These are phyloP conservation scores for Capsella bursapastoris DNA, from an alignment of 345 rosid genomes.

Conservation along the genomic window DNA sequence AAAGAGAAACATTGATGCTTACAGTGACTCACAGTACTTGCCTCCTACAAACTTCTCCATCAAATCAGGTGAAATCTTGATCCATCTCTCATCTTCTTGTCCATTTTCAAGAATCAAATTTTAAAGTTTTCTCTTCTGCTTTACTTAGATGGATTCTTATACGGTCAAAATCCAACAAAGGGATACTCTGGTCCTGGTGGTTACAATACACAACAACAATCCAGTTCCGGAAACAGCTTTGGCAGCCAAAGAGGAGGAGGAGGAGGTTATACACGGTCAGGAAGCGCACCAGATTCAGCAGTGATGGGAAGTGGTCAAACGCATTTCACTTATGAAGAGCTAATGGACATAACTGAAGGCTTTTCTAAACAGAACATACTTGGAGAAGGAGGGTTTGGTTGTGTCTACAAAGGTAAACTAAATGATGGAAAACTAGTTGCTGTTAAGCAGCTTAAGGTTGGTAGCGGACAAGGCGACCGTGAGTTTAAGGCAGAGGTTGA, in stretches of 20 bases:
- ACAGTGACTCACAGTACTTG: constrained; percentile 46
- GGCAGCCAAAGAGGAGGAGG: constrained; percentile 56
- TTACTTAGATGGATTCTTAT: constrained; percentile 60
- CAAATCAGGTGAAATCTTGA: constrained; percentile 54
- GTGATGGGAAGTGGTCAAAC: constrained; percentile 57
- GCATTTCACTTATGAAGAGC: constrained; percentile 68
- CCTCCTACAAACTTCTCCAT: constrained; percentile 56
- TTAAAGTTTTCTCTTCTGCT: not conserved
- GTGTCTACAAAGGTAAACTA: constrained; percentile 71
- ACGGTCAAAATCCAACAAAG: constrained; percentile 47
- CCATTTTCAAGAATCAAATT: not conserved
- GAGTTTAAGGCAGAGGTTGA: constrained; percentile 97
- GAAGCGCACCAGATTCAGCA: constrained; percentile 57
- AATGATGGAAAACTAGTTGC: constrained; percentile 70
- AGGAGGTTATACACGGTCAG: constrained; percentile 30
- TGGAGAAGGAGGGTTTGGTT: constrained; percentile 98
- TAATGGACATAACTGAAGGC: constrained; percentile 85
- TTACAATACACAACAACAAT: constrained; percentile 50
- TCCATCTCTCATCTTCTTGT: not conserved
- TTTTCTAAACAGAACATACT: constrained; percentile 70
- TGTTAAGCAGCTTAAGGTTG: constrained; percentile 91
- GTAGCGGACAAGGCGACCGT: constrained; percentile 97
- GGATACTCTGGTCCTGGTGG: constrained; percentile 48
- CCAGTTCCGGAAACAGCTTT: constrained; percentile 47
- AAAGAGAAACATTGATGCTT: constrained; percentile 46